Base-by-base conservation (phyloP, 306 rosid species). In the Prinsepia uniflora region DNA sequence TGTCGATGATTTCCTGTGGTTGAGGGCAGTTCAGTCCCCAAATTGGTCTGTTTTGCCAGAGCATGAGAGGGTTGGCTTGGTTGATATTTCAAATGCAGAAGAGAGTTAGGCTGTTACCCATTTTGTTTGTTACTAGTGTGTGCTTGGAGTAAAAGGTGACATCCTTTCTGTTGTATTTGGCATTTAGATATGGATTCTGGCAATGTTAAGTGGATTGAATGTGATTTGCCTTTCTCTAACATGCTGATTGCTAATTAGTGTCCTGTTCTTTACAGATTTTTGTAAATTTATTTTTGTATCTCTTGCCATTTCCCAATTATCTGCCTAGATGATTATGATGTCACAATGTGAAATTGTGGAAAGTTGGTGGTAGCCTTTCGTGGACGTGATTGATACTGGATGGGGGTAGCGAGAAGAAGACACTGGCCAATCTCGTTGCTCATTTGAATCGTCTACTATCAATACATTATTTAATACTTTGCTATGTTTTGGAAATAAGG, bases 1-100 rank as follows among this genome's bases (percentile, higher is more conserved):
- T 83, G 97, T 94, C 36, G 98, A 94, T 78, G 98, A 90, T 76
- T 94, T 94, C 72, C 39, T 67, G 64, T 94, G 98, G 98, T 63
- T 94, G 65, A 83, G 90, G 0, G 95, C 89, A 0, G 82, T 86
- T 61, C 98, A 87, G 70, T 87, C 92, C 6, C 96, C 98, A 1
- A 94, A 94, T 72, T 89, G 98, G 98, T 84, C 88, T 0, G 53
- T 94, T 75, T 79, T 94, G 81, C 85, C 85, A 0, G 91, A 86
- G 84, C 77, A 76, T 72, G 95, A 90, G 82, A 88, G 96, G 74
- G 19, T 83, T 76, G 81, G 69, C 20, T 63, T 65, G 56, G 56
- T 87, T 63, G 77, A 82, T 64, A 67, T 88, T 73, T 73, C 84
- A 0, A 59, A 76, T 65, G 67, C 17, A 12, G 57, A 84, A 54